Conservation (phyloP, 2,329 filamentous ascomycete species). For the Ophioceras dolichostomum region DNA sequence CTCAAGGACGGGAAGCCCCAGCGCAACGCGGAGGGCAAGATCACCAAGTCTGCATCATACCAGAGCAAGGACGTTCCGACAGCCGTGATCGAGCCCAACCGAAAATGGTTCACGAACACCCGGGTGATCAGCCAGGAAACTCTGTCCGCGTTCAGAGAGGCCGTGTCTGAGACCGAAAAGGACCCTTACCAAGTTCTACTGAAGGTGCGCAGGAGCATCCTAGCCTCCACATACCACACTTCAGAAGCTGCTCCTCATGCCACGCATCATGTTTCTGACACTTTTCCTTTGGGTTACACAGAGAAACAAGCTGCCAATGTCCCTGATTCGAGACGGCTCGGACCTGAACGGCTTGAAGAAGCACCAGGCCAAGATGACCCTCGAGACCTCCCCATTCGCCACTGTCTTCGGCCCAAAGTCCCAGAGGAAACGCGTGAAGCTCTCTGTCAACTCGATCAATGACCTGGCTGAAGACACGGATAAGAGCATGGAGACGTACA, state of each 20-base stretch:
- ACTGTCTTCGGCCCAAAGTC: constrained; percentile 91
- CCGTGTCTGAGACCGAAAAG: constrained; percentile 78
- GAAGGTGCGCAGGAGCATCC: constrained; percentile 34
- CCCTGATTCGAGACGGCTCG: constrained; percentile 69
- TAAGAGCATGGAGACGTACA: constrained; percentile 70
- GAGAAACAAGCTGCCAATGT: constrained; percentile 86
- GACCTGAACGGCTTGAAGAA: constrained; percentile 77
- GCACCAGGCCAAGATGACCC: constrained; percentile 80
- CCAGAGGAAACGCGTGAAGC: constrained; percentile 84
- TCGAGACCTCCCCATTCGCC: constrained; percentile 74
- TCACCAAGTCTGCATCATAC: constrained; percentile 46
- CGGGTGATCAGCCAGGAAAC: constrained; percentile 78
- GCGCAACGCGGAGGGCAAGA: constrained; percentile 71
- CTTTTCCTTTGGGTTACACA: not conserved
- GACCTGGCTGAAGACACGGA: constrained; percentile 72
- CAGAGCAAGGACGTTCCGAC: constrained; percentile 68
- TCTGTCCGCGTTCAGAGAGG: constrained; percentile 62
- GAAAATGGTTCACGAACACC: constrained; percentile 97
- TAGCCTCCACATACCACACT: not conserved
- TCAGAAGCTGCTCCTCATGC: not conserved
- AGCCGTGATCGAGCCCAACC: constrained; percentile 86
- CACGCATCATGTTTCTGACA: not conserved
- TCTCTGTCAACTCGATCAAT: constrained; percentile 67
- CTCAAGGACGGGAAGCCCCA: constrained; percentile 58
- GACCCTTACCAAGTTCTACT: constrained; percentile 93